Conservation (phyloP, 163 green algal species). For the Chloromonas sp. region DNA sequence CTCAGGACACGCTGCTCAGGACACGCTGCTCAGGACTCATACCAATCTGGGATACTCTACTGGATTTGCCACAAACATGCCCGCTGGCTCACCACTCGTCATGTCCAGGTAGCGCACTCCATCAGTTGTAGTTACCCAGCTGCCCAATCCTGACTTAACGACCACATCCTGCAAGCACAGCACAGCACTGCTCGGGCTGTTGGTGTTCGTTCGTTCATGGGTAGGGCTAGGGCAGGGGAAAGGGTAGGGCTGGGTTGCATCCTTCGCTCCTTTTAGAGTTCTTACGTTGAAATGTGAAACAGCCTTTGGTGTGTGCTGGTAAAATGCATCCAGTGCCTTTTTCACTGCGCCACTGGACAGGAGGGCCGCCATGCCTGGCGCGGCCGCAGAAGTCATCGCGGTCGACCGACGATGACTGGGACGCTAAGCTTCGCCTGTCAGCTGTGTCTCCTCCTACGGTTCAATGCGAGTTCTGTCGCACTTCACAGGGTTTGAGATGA, state of each 20-base stretch:
- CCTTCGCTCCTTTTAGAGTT: neutral
- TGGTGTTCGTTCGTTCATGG: neutral
- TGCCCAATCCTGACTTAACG: constrained; percentile 50
- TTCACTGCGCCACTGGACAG: constrained; percentile 2
- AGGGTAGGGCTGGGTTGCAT: neutral
- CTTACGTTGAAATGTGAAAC: constrained; percentile 2
- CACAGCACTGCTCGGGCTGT: neutral
- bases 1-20: neutral
- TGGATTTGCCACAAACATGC: neutral
- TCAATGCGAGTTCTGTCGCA: too few relatives aligned
- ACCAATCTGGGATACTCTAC: neutral
- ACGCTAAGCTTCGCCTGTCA: too few relatives aligned
- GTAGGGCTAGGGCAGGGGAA: neutral
- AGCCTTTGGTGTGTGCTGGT: constrained; percentile 4
- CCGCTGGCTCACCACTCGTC: constrained; percentile 38
- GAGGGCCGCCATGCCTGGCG: neutral
- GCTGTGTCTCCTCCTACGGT: too few relatives aligned
- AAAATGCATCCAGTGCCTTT: neutral
- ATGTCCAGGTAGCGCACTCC: constrained; percentile 72
- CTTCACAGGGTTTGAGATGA: too few relatives aligned
- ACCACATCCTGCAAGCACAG: constrained; percentile 54
- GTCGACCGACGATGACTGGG: too few relatives aligned
- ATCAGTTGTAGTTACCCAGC: constrained; percentile 59
- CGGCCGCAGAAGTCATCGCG: too few relatives aligned
- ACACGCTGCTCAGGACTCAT: neutral